Conservation (phyloP, 1,284 basidiomycete species). For the Moesziomyces aphidis region DNA sequence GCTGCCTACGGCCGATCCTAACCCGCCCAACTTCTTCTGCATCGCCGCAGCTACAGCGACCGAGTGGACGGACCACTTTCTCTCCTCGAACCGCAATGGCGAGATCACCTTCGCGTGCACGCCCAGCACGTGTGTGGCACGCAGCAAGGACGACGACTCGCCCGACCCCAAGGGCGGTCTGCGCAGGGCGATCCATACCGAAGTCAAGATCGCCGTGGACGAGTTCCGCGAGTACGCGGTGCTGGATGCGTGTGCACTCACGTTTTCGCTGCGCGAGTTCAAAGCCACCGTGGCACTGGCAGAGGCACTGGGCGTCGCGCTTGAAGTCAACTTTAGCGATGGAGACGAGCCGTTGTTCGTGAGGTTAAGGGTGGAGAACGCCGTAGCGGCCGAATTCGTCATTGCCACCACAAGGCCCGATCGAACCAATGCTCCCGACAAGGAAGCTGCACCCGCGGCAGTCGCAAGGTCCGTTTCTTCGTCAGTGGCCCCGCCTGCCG, state of each 20-base stretch:
- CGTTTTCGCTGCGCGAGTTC: constrained; percentile 55
- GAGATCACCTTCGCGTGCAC: constrained; percentile 49
- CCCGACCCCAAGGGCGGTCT: constrained; percentile 6
- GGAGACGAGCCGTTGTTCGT: constrained; percentile 58
- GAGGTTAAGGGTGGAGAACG: constrained; percentile 23
- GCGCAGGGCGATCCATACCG: constrained; percentile 44
- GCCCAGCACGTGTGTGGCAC: constrained; percentile 28
- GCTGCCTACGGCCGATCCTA: constrained; percentile 43
- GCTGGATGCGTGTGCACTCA: constrained; percentile 22
- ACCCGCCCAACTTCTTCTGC: constrained; percentile 42
- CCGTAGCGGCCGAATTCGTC: constrained; percentile 46
- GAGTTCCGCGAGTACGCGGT: constrained; percentile 49
- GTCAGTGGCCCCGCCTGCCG: neutral
- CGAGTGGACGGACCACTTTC: constrained; percentile 58
- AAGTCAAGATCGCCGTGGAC: constrained; percentile 40
- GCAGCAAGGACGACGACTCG: constrained; percentile 33
- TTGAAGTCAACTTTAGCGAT: constrained; percentile 51
- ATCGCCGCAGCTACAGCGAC: constrained; percentile 38
- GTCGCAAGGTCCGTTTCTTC: too few species aligned
- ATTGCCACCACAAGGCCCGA: constrained; percentile 49
- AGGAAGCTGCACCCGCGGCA: neutral
- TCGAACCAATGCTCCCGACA: neutral
- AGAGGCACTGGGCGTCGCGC: constrained; percentile 16
- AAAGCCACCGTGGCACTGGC: constrained; percentile 52
- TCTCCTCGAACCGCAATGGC: constrained; percentile 38